phyloP scores from a whole-genome alignment of 164 flowering plant species.

The Stephania cephalantha region DNA sequence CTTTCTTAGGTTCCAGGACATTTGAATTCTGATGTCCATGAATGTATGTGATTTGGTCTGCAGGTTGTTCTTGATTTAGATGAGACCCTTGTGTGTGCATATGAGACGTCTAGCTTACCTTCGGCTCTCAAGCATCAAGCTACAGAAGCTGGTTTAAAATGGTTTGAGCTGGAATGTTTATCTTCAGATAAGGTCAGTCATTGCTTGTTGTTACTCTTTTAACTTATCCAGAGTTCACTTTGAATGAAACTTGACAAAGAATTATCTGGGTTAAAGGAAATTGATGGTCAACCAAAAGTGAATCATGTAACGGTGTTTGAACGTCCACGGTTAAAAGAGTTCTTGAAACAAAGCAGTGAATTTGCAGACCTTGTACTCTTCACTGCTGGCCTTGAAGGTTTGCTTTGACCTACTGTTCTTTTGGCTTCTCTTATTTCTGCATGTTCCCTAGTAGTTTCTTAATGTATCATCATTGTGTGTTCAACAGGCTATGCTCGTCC shows the following conservation, averaged over 20 bases:
- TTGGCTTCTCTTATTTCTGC: not conserved
- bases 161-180: conserved; percentile 90
- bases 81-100: conserved; percentile 89
- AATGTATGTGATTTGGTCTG: conserved; percentile 14
- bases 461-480: conserved; percentile 6
- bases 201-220: conserved; percentile 5
- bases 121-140: conserved; percentile 60
- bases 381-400: conserved; percentile 99
- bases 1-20: not conserved
- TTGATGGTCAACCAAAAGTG: conserved; percentile 79
- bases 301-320: conserved; percentile 96
- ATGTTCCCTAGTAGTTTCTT: conserved; percentile 4
- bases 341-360: conserved; percentile 57
- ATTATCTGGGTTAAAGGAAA: conserved; percentile 45
- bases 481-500: conserved; percentile 85
- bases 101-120: conserved; percentile 85
- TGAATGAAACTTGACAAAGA: conserved; percentile 1
- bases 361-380: conserved; percentile 90
- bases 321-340: conserved; percentile 87
- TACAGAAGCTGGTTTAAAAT: conserved; percentile 74
- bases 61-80: conserved; percentile 97
- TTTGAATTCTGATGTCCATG: conserved; percentile 4
- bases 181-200: conserved; percentile 72
- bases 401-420: conserved; percentile 9
- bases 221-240: not conserved